A percentile compares a stretch with the other conserved stretches of the same genome.
Evolutionary conservation across 2,329 filamentous ascomycete genomes (phyloP).

Genomic region (Colletotrichum sp.): DNA sequence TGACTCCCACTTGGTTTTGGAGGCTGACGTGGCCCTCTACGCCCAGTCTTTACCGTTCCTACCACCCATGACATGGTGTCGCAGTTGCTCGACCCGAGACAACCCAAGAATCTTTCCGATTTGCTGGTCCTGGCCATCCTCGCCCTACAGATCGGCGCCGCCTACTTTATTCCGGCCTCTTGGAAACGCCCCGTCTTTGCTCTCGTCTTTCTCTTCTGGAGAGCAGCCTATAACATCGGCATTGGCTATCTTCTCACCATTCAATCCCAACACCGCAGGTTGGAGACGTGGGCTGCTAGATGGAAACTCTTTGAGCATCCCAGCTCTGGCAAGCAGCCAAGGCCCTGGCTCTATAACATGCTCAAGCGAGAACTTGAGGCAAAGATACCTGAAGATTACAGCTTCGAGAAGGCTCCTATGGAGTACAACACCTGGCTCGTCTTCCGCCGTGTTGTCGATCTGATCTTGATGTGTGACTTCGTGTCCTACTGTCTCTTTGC

Average conservation of each 20-base stretch:
- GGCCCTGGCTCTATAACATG: slow-evolving; percentile 81
- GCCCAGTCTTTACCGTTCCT: slow-evolving; percentile 89
- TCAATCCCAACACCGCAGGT: slow-evolving; percentile 86
- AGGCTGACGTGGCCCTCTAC: background rate
- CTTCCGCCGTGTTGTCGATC: slow-evolving; percentile 92
- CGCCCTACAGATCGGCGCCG: slow-evolving; percentile 72
- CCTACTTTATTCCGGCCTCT: slow-evolving; percentile 73
- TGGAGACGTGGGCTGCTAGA: slow-evolving; percentile 87
- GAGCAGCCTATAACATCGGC: slow-evolving; percentile 89
- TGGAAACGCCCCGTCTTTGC: slow-evolving; percentile 82
- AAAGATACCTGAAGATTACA: slow-evolving; percentile 93
- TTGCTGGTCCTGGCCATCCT: slow-evolving; percentile 80
- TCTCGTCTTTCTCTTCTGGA: slow-evolving; percentile 87
- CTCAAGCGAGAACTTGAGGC: slow-evolving; percentile 91
- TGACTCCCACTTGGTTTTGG: background rate
- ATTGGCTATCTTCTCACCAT: slow-evolving; percentile 89
- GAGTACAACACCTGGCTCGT: slow-evolving; percentile 99
- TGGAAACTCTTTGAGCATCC: slow-evolving; percentile 87
- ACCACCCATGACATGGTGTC: slow-evolving; percentile 99
- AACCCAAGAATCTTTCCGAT: slow-evolving; percentile 95
- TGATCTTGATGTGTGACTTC: slow-evolving; percentile 99
- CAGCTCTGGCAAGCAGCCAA: slow-evolving; percentile 78
- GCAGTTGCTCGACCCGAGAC: slow-evolving; percentile 89
- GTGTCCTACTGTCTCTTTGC: slow-evolving; percentile 96
- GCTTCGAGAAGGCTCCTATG: slow-evolving; percentile 88